A percentile compares a stretch with the other conserved stretches of the same genome.
Evolutionary conservation across 2,329 filamentous ascomycete species (phyloP).

Genomic region (Colletotrichum theobromicola): DNA sequence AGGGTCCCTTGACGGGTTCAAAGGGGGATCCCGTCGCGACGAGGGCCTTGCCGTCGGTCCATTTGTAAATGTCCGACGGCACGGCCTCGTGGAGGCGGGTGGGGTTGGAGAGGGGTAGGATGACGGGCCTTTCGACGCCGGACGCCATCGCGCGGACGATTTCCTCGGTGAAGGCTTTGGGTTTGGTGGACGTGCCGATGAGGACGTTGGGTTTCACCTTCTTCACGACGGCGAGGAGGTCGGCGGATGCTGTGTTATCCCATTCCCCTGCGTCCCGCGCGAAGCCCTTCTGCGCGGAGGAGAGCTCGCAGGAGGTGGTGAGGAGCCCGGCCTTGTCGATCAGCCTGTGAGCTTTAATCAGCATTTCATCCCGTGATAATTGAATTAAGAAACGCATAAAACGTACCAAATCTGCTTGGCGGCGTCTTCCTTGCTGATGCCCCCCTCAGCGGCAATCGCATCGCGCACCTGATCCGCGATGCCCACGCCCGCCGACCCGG

Average conservation of each 20-base stretch:
- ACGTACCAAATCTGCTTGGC: conserved; percentile 77
- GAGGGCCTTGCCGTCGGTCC: conserved; percentile 79
- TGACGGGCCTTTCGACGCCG: conserved; percentile 74
- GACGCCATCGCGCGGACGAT: conserved; percentile 77
- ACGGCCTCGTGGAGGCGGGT: conserved; percentile 83
- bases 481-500: conserved; percentile 82
- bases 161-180: conserved; percentile 77
- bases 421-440: conserved; percentile 75
- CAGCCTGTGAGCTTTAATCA: conserved; percentile 57
- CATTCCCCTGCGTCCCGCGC: conserved; percentile 70
- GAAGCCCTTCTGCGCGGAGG: conserved; percentile 70
- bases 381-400: rapidly evolving
- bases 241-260: conserved; percentile 58
- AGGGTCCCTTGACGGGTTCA: conserved; percentile 68
- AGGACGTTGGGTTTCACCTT: conserved; percentile 80
- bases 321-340: conserved; percentile 84
- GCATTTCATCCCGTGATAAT: neutral
- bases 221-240: conserved; percentile 71
- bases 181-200: conserved; percentile 82
- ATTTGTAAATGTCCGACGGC: conserved; percentile 75
- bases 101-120: conserved; percentile 85
- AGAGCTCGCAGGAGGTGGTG: conserved; percentile 66
- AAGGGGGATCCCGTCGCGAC: conserved; percentile 88
- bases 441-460: conserved; percentile 73
- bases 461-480: conserved; percentile 87